Base-by-base conservation (phyloP, 352 stramenopile genomes). In the Ophiocytium majus region DNA sequence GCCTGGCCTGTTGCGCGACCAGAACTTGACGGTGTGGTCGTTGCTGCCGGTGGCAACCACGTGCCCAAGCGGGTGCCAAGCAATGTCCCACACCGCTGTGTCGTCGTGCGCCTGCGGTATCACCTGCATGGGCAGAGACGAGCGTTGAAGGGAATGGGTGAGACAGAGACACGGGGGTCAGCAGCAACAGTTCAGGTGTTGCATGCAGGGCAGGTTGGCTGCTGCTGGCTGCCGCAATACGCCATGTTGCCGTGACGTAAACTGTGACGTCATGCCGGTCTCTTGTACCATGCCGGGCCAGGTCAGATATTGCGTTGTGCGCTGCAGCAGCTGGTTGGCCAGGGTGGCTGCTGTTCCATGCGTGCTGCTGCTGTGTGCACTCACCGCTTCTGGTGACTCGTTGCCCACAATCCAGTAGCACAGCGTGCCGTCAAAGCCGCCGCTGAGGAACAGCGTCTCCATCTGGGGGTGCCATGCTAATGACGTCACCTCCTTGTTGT, bases 11-110 rank as follows among this genome's bases (percentile, higher is more conserved):
- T 98, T 98, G 76, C 96, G 92, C 50, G 93, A 95, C 96, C 96
- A 99, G 83, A 99, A 98, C 90, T 99, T 99, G 50, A 95, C 97
- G 85, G 95, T 97, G 86, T 98, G 92, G 89, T 99, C 97, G 87
- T 99, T 98, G 81, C 92, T 97, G 79, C 94, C 97, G 10, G 95
- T 98, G 0, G 95, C 96, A 23, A 99, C 90, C 35, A 98, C 93
- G 84, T 99, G 96, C 35, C 97, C 96, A 28, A 96, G 93, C 9
- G 97, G 97, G 90, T 98, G 96, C 96, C 96, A 99, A 88, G 98
- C 95, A 88, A 99, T 96, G 89, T 98, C 95, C 96, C 96, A 98
- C 80, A 99, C 96, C 0, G 96, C 95, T 82, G 50, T 86, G n/a
- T 97, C 97, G 76, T 99, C 96, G 88, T 99, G 97, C 14, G 96